Conservation (phyloP, 23 red algal species). For the Gracilaria domingensis region DNA sequence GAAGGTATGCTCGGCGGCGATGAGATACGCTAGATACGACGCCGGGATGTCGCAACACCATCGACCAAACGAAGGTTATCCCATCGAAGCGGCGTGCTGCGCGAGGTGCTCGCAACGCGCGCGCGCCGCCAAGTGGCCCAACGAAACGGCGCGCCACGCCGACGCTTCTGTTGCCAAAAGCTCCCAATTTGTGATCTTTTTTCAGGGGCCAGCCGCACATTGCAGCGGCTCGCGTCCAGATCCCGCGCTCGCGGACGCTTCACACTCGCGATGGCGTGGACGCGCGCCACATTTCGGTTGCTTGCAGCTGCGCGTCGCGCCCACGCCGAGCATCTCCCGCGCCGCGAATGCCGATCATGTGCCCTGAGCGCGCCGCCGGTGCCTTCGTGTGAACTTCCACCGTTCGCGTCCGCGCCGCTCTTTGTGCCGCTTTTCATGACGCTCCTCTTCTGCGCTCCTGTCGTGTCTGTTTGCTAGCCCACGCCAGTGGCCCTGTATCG, state of each 20-base stretch:
- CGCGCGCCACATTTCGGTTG: background rate
- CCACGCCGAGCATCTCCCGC: background rate
- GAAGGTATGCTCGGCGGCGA: background rate
- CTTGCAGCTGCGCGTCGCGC: background rate
- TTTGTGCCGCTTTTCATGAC: background rate
- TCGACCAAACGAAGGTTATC: background rate
- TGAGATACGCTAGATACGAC: background rate
- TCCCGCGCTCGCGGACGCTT: background rate
- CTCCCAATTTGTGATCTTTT: background rate
- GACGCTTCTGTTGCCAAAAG: background rate
- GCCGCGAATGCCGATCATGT: background rate
- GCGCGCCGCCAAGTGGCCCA: constrained; percentile 1
- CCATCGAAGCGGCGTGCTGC: constrained; percentile 4
- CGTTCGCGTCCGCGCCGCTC: background rate
- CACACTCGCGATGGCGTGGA: background rate
- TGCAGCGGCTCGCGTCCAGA: background rate
- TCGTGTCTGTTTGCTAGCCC: background rate
- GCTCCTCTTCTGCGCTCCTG: background rate
- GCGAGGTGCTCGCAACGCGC: background rate
- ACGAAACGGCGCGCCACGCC: background rate
- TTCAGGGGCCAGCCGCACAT: constrained; percentile 11
- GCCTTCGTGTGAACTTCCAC: background rate
- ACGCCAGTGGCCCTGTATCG: background rate
- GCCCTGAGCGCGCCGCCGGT: background rate
- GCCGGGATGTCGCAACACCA: background rate